A percentile compares a stretch with the other conserved stretches of the same genome.
Conservation (phyloP, 179 eudicot species). For the Patellifolia procumbens region DNA sequence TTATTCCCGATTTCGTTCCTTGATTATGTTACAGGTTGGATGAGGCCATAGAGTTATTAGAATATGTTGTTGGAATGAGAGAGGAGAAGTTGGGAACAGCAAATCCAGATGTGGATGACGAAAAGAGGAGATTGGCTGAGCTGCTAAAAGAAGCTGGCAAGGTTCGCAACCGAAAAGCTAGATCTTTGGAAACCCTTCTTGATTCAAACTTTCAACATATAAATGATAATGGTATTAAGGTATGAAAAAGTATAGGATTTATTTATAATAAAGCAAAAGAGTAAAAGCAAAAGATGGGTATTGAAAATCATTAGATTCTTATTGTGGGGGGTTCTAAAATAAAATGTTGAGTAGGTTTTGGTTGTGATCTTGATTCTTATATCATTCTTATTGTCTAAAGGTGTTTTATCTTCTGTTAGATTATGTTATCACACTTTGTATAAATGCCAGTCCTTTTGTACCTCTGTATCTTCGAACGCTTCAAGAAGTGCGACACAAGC, state of each 20-base stretch:
- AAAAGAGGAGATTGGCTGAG: constrained; percentile 77
- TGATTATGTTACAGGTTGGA: constrained; percentile 56
- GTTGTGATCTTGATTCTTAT: constrained; percentile 34
- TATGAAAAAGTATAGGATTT: constrained; percentile 48
- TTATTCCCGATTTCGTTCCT: background rate
- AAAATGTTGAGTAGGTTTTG: constrained; percentile 31
- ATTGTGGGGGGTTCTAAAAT: constrained; percentile 27
- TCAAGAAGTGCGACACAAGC: constrained; percentile 18
- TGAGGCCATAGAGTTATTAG: constrained; percentile 83
- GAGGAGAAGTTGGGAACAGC: constrained; percentile 98
- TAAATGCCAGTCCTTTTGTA: constrained; percentile 24
- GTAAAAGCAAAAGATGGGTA: constrained; percentile 18
- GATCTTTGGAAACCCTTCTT: constrained; percentile 73
- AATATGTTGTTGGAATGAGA: constrained; percentile 78
- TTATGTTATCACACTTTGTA: constrained; percentile 24
- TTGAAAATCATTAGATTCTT: constrained; percentile 37
- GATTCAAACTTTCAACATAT: constrained; percentile 52
- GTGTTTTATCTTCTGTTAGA: constrained; percentile 26
- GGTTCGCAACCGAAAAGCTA: constrained; percentile 61
- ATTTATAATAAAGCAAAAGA: constrained; percentile 36
- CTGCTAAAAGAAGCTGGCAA: constrained; percentile 82
- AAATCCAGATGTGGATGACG: constrained; percentile 85
- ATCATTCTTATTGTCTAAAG: constrained; percentile 31
- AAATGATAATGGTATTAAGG: constrained; percentile 48
- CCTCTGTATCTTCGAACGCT: constrained; percentile 7